phyloP scores from a whole-genome alignment of 805 yeast genomes.

The Starmerella gropengiesseri region DNA sequence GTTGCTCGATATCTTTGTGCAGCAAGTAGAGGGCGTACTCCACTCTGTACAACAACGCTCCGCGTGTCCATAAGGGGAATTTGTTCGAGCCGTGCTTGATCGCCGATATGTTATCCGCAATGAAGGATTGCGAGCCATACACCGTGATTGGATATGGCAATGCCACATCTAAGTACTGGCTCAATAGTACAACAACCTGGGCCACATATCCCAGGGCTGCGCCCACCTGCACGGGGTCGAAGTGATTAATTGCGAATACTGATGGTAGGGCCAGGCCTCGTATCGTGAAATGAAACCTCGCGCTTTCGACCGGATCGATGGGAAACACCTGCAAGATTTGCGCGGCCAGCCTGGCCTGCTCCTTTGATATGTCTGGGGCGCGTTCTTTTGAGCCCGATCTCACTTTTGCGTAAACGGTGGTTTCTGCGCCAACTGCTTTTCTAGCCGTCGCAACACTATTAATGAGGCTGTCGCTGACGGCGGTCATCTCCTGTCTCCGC shows the following conservation, averaged over 20 bases:
- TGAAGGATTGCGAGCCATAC: slow-evolving; percentile 40
- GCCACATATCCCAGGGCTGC: slow-evolving; percentile 42
- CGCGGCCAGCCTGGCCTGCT: slow-evolving; percentile 27
- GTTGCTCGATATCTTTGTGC: slow-evolving; percentile 40
- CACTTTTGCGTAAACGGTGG: no score
- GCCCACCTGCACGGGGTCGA: slow-evolving; percentile 35
- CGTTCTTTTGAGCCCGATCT: no score
- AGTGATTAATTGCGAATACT: slow-evolving; percentile 24
- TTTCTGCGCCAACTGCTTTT: no score
- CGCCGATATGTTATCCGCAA: slow-evolving; percentile 39
- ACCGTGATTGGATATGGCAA: slow-evolving; percentile 41
- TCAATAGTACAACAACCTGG: slow-evolving; percentile 34
- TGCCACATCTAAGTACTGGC: slow-evolving; percentile 36
- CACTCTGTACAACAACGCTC: slow-evolving; percentile 35
- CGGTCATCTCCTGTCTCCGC: background rate
- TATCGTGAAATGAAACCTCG: slow-evolving; percentile 29
- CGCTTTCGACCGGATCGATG: slow-evolving; percentile 24
- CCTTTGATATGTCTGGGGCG: slow-evolving; percentile 5
- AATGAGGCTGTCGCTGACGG: background rate
- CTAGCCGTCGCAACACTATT: no score
- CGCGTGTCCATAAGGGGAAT: slow-evolving; percentile 44
- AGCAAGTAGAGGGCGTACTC: slow-evolving; percentile 42
- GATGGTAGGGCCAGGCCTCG: slow-evolving; percentile 30
- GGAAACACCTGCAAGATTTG: slow-evolving; percentile 28
- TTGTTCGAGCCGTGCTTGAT: slow-evolving; percentile 31